These are phyloP conservation scores for Phragmites australis DNA, from an alignment of 176 grass and related monocot genomes.

Conservation along the genomic window DNA sequence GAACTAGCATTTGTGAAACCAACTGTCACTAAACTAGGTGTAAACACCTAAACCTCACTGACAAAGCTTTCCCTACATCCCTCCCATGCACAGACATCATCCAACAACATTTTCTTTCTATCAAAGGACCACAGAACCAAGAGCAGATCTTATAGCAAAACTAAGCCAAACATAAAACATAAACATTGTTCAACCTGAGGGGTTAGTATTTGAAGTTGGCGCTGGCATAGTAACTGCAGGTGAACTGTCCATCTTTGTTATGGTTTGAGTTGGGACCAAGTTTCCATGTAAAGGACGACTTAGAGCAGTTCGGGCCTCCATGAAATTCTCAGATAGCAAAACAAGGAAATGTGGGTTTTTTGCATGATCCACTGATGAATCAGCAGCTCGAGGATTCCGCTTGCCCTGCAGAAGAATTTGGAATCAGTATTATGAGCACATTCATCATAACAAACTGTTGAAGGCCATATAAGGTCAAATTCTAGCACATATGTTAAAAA, in stretches of 20 bases:
- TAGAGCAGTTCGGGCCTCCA: constrained; percentile 74
- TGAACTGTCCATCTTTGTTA: constrained; percentile 64
- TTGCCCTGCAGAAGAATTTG: constrained; percentile 67
- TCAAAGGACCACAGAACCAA: constrained; percentile 21
- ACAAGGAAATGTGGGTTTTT: constrained; percentile 80
- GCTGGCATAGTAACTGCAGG: constrained; percentile 51
- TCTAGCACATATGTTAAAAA: constrained; percentile 13
- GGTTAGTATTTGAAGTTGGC: constrained; percentile 50
- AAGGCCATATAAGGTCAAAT: constrained; percentile 5
- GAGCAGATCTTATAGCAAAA: constrained; percentile 20
- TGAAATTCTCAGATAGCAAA: constrained; percentile 88
- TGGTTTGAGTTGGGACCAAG: constrained; percentile 54
- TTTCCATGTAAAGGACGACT: constrained; percentile 61
- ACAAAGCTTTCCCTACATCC: background rate
- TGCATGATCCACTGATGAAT: constrained; percentile 68
- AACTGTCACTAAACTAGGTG: constrained; percentile 24
- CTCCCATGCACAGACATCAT: constrained; percentile 29
- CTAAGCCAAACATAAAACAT: constrained; percentile 14
- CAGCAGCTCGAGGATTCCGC: constrained; percentile 65
- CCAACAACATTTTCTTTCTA: constrained; percentile 20
- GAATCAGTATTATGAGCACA: constrained; percentile 10
- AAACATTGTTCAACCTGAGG: constrained; percentile 64
- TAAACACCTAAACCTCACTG: constrained; percentile 15
- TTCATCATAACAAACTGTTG: constrained; percentile 6
- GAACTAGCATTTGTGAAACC: constrained; percentile 32